Percentiles rank a stretch among this genome's conserved stretches.
These are phyloP conservation scores for Sarocladium oryzae DNA, from an alignment of 2,329 filamentous ascomycete genomes.

Conservation along the genomic window DNA sequence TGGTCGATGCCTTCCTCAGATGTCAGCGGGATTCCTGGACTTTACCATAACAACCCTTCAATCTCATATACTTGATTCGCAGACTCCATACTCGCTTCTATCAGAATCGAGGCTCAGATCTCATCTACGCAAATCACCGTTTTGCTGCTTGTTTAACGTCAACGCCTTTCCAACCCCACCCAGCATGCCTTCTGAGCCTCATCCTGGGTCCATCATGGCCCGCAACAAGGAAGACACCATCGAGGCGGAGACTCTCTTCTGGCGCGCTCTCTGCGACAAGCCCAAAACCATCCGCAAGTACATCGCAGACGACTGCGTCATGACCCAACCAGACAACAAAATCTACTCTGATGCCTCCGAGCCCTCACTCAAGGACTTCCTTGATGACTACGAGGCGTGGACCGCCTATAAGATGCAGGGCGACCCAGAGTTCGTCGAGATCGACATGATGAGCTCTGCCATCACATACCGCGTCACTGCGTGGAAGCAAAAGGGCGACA, in stretches of 20 bases:
- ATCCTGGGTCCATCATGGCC: slow-evolving; percentile 22
- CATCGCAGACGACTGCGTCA: slow-evolving; percentile 26
- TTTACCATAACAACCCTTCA: background rate
- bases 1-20: background rate
- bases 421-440: slow-evolving; percentile 29
- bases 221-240: slow-evolving; percentile 29
- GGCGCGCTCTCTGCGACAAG: slow-evolving; percentile 28
- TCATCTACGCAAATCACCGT: too few relatives aligned
- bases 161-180: background rate
- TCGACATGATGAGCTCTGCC: slow-evolving; percentile 28
- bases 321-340: slow-evolving; percentile 24
- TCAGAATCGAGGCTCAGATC: too few relatives aligned
- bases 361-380: slow-evolving; percentile 24
- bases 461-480: slow-evolving; percentile 26
- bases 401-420: slow-evolving; percentile 29
- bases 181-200: slow-evolving; percentile 12
- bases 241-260: slow-evolving; percentile 28
- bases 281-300: slow-evolving; percentile 26
- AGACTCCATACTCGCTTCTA: background rate
- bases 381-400: slow-evolving; percentile 27
- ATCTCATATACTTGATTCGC: background rate
- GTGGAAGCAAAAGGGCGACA: slow-evolving; percentile 21
- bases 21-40: too few relatives aligned
- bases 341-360: slow-evolving; percentile 25
- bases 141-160: background rate